Evolutionary conservation across 495 filamentous ascomycete genomes (phyloP).

Genomic region (Diplogelasinospora grovesii): DNA sequence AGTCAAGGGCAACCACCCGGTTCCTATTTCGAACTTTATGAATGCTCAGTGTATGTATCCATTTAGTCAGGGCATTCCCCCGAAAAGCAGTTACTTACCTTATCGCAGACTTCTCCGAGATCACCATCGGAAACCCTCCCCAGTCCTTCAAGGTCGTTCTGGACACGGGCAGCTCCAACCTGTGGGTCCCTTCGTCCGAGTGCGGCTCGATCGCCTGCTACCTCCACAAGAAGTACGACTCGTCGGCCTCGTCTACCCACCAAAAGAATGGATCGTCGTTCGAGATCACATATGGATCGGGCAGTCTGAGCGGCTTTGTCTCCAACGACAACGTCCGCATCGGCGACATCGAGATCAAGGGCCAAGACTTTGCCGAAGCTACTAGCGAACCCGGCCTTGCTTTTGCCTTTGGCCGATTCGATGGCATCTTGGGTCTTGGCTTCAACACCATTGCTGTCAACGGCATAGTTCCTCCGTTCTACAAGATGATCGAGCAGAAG

Average conservation of each 20-base stretch:
- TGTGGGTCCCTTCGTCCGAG: slow-evolving; percentile 90
- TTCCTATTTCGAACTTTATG: slow-evolving; percentile 94
- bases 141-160: slow-evolving; percentile 98
- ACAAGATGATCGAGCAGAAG: slow-evolving; percentile 85
- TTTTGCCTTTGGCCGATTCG: slow-evolving; percentile 96
- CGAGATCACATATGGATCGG: slow-evolving; percentile 93
- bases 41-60: slow-evolving; percentile 87
- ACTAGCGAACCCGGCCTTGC: slow-evolving; percentile 90
- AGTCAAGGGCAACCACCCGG: slow-evolving; percentile 62
- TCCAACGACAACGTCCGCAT: slow-evolving; percentile 81
- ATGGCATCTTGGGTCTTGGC: slow-evolving; percentile 94
- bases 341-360: slow-evolving; percentile 78
- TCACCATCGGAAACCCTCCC: slow-evolving; percentile 83
- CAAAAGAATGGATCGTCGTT: slow-evolving; percentile 88
- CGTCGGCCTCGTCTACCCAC: slow-evolving; percentile 82
- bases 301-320: slow-evolving; percentile 88
- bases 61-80: too few relatives aligned
- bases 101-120: slow-evolving; percentile 85
- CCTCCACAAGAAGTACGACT: slow-evolving; percentile 94
- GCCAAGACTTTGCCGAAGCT: slow-evolving; percentile 93
- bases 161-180: slow-evolving; percentile 97
- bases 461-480: slow-evolving; percentile 88
- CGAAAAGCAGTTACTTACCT: slow-evolving; percentile 1
- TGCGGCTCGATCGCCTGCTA: slow-evolving; percentile 98
- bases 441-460: slow-evolving; percentile 96